These are phyloP conservation scores for Sungouiozyma intestinalis DNA, from an alignment of 805 yeast genomes.

Conservation along the genomic window DNA sequence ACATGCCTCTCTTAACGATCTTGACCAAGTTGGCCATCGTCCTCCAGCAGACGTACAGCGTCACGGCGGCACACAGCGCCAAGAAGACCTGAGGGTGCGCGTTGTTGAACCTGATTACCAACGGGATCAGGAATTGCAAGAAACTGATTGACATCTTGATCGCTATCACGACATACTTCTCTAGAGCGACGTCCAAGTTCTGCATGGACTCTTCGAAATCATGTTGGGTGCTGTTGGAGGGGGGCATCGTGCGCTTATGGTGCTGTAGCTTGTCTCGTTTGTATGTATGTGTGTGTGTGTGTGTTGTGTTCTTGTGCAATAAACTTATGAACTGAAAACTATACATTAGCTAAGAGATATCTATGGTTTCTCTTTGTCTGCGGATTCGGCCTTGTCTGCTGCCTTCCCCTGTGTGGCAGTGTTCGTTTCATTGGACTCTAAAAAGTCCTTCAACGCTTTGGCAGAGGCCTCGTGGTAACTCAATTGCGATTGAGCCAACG, in stretches of 20 bases:
- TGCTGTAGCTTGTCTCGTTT: background rate
- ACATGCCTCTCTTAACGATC: constrained; percentile 18
- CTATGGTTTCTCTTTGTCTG: too few relatives aligned
- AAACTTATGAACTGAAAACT: too few relatives aligned
- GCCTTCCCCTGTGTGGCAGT: too few relatives aligned
- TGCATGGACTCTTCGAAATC: constrained; percentile 1
- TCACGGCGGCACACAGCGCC: constrained; percentile 10
- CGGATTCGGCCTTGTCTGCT: background rate
- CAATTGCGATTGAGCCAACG: constrained; percentile 67
- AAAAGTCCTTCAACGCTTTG: constrained; percentile 52
- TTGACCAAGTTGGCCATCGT: constrained; percentile 24
- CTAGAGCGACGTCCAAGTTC: constrained; percentile 4
- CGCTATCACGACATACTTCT: constrained; percentile 3
- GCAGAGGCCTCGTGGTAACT: constrained; percentile 70
- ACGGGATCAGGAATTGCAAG: constrained; percentile 14
- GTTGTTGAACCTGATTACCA: constrained; percentile 15
- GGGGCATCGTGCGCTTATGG: constrained; percentile 1
- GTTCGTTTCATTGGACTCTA: constrained; percentile 23
- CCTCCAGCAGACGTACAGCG: constrained; percentile 19
- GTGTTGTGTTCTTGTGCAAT: too few relatives aligned
- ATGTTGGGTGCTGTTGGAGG: background rate
- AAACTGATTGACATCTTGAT: constrained; percentile 5
- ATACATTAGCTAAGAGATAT: too few relatives aligned
- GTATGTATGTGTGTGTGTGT: too few relatives aligned
- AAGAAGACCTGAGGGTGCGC: constrained; percentile 27